A percentile compares a stretch with the other conserved stretches of the same genome.
Evolutionary conservation across 23 red algal genomes (phyloP).

Genomic region (Chondrus crispus): DNA sequence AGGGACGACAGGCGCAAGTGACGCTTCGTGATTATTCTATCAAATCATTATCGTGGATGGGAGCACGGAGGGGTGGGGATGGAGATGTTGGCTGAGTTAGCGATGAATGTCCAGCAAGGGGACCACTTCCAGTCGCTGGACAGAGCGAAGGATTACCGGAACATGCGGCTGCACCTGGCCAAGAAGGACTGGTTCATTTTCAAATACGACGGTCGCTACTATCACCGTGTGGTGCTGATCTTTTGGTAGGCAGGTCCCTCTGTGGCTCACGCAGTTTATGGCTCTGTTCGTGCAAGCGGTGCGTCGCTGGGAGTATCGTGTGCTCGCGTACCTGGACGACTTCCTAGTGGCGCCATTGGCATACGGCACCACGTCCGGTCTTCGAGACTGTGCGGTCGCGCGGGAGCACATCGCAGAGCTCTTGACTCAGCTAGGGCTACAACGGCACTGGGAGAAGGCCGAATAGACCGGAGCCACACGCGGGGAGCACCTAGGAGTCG

Average conservation of each 20-base stretch:
- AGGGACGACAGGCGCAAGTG: not conserved
- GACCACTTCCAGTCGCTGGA: not conserved
- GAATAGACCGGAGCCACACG: not conserved
- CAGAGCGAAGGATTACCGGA: not conserved
- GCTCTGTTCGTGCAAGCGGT: not conserved
- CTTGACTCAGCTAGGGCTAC: not conserved
- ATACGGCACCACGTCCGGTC: not conserved
- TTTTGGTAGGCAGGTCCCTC: not conserved
- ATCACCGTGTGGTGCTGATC: not conserved
- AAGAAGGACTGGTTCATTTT: slow-evolving; percentile 28
- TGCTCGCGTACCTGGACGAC: not conserved
- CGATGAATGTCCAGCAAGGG: not conserved
- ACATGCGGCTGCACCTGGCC: not conserved
- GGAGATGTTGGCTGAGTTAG: not conserved
- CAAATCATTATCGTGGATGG: not conserved
- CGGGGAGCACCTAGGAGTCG: not conserved
- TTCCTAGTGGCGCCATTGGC: not conserved
- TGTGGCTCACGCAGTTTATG: slow-evolving; percentile 20
- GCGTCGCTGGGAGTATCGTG: not conserved
- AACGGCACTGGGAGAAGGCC: not conserved
- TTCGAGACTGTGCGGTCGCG: not conserved
- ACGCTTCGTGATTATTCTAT: not conserved
- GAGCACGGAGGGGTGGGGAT: not conserved
- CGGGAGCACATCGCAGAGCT: not conserved
- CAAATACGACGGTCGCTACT: not conserved